These are phyloP conservation scores for Penicillium sp. DNA, from an alignment of 2,329 filamentous ascomycete genomes.

Conservation along the genomic window DNA sequence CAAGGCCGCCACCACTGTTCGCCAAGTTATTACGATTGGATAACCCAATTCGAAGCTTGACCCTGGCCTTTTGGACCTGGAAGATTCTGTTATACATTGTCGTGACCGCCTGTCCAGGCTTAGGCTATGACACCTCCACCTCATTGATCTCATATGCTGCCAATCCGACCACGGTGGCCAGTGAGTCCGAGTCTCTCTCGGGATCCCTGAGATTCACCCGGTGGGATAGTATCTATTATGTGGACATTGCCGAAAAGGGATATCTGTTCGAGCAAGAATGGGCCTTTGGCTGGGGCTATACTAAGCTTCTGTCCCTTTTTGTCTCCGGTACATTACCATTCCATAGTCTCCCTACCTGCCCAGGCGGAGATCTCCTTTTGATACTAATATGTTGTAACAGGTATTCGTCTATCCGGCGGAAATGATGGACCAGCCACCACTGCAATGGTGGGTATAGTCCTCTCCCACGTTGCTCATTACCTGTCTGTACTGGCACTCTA, in stretches of 20 bases:
- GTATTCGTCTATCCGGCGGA: slow-evolving; percentile 23
- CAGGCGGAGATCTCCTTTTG: not conserved
- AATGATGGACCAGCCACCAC: slow-evolving; percentile 22
- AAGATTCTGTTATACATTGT: slow-evolving; percentile 53
- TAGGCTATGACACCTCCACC: slow-evolving; percentile 62
- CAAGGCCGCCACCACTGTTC: slow-evolving; percentile 10
- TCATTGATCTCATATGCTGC: slow-evolving; percentile 43
- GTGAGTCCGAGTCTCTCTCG: slow-evolving; percentile 17
- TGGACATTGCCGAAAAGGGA: slow-evolving; percentile 51
- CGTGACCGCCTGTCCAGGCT: slow-evolving; percentile 51
- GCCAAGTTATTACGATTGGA: slow-evolving; percentile 25
- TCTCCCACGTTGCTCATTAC: slow-evolving; percentile 74
- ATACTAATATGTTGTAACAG: slow-evolving; percentile 15
- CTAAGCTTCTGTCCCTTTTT: slow-evolving; percentile 43
- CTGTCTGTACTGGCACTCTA: slow-evolving; percentile 70
- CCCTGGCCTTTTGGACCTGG: slow-evolving; percentile 51
- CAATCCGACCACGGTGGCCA: slow-evolving; percentile 2
- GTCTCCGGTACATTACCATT: slow-evolving; percentile 28
- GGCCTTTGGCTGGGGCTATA: slow-evolving; percentile 60
- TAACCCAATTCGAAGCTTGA: slow-evolving; percentile 35
- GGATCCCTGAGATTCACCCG: slow-evolving; percentile 49
- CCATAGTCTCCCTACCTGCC: not conserved
- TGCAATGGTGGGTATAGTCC: slow-evolving; percentile 56
- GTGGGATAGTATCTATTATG: slow-evolving; percentile 63
- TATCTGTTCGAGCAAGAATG: slow-evolving; percentile 63